These are phyloP conservation scores for Penicillium maclennaniae DNA, from an alignment of 495 filamentous ascomycete genomes.

Conservation along the genomic window DNA sequence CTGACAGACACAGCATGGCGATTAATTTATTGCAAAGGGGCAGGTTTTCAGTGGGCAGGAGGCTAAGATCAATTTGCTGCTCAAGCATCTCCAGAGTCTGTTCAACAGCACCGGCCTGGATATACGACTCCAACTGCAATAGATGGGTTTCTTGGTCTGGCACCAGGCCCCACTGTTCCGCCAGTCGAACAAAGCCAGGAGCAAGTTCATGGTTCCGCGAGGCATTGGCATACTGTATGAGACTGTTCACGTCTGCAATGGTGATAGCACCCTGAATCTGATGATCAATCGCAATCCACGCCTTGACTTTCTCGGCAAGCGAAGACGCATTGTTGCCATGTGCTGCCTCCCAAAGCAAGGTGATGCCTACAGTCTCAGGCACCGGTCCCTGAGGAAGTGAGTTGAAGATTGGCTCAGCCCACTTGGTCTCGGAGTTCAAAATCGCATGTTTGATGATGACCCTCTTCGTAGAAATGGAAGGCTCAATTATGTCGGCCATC, in stretches of 20 bases:
- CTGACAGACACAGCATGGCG: slow-evolving; percentile 58
- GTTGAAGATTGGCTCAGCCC: slow-evolving; percentile 60
- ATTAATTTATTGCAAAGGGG: slow-evolving; percentile 72
- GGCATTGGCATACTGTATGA: slow-evolving; percentile 72
- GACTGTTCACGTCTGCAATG: slow-evolving; percentile 66
- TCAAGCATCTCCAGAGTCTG: slow-evolving; percentile 62
- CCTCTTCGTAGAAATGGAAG: slow-evolving; percentile 44
- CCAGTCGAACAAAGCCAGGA: slow-evolving; percentile 65
- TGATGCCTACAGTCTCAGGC: slow-evolving; percentile 60
- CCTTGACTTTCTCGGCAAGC: slow-evolving; percentile 62
- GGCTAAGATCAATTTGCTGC: slow-evolving; percentile 51
- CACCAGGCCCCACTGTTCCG: slow-evolving; percentile 55
- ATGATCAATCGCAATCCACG: slow-evolving; percentile 39
- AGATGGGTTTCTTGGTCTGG: slow-evolving; percentile 64
- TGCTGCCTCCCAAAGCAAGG: slow-evolving; percentile 72
- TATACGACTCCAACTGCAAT: slow-evolving; percentile 69
- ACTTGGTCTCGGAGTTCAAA: slow-evolving; percentile 55
- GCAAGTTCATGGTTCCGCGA: slow-evolving; percentile 65
- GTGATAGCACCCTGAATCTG: slow-evolving; percentile 47
- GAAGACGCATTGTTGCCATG: slow-evolving; percentile 66
- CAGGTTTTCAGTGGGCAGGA: slow-evolving; percentile 53
- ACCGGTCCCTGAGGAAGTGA: slow-evolving; percentile 48
- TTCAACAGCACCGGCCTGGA: slow-evolving; percentile 64
- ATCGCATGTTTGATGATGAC: slow-evolving; percentile 54
- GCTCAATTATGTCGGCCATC: slow-evolving; percentile 21